A percentile compares a stretch with the other conserved stretches of the same genome.
Conservation (phyloP, 179 eudicot species). For the Nepenthes alata region DNA sequence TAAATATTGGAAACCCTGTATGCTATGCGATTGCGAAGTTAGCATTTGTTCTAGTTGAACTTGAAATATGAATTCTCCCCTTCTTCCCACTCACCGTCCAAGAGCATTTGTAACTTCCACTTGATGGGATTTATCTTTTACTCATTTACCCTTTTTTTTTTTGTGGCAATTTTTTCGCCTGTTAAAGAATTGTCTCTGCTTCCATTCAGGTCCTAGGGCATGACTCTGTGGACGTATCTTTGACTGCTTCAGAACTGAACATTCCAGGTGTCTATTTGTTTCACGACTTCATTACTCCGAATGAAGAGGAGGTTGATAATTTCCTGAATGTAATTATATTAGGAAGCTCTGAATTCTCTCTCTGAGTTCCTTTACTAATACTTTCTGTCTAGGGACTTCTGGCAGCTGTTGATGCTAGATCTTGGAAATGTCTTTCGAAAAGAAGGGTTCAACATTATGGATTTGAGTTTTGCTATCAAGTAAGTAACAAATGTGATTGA, state of each 20-base stretch:
- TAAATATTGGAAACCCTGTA: too few species aligned
- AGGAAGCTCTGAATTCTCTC: background rate
- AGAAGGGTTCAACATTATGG: slow-evolving; percentile 96
- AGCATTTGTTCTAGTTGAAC: too few species aligned
- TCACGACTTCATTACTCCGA: slow-evolving; percentile 58
- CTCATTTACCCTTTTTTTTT: background rate
- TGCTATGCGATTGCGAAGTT: too few species aligned
- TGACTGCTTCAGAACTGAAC: slow-evolving; percentile 59
- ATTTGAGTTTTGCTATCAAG: slow-evolving; percentile 78
- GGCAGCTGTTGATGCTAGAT: slow-evolving; percentile 75
- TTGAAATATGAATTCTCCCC: too few species aligned
- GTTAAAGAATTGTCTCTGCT: slow-evolving; percentile 3
- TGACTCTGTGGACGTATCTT: slow-evolving; percentile 47
- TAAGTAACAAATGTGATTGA: slow-evolving; percentile 12
- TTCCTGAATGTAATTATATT: slow-evolving; percentile 1
- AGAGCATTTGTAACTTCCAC: too few species aligned
- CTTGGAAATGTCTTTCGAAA: slow-evolving; percentile 79
- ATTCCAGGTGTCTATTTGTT: slow-evolving; percentile 75
- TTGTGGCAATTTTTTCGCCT: background rate
- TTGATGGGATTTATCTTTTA: too few species aligned
- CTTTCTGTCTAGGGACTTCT: slow-evolving; percentile 57
- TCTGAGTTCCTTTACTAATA: slow-evolving; percentile 5
- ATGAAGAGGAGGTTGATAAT: slow-evolving; percentile 74
- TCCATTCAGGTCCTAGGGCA: slow-evolving; percentile 32
- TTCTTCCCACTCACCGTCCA: too few species aligned